phyloP scores from a whole-genome alignment of 805 yeast species.

The Pichia kluyveri region DNA sequence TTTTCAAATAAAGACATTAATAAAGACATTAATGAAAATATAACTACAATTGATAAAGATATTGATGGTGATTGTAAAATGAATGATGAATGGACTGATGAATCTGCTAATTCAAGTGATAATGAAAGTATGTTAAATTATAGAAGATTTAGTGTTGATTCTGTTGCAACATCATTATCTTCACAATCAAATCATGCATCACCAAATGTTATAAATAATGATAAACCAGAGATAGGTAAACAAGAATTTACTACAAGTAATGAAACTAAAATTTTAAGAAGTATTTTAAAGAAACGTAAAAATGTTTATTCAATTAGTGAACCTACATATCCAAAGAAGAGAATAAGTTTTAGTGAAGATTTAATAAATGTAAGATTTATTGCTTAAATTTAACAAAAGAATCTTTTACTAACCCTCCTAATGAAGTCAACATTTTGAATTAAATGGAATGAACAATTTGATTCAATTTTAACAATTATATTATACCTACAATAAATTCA shows the following conservation, averaged over 20 bases:
- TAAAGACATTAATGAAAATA: not conserved
- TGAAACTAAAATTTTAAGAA: not conserved
- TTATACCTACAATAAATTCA: no score
- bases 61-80: not conserved
- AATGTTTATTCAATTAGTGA: not conserved
- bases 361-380: constrained; percentile 3
- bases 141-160: not conserved
- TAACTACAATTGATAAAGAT: not conserved
- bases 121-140: constrained; percentile 2
- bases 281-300: constrained; percentile 5
- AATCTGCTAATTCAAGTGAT: not conserved
- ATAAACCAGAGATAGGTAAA: no score
- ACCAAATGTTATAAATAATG: no score
- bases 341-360: constrained; percentile 4
- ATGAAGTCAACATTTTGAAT: no score
- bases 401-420: not conserved
- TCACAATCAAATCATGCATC: not conserved
- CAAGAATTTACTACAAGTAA: not conserved
- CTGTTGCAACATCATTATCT: constrained; percentile 1
- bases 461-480: no score
- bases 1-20: no score
- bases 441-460: no score
- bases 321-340: not conserved
- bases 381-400: not conserved
- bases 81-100: not conserved